These are phyloP conservation scores for Mortierella claussenii DNA, from an alignment of 192 early-diverging fungal genomes.

Conservation along the genomic window DNA sequence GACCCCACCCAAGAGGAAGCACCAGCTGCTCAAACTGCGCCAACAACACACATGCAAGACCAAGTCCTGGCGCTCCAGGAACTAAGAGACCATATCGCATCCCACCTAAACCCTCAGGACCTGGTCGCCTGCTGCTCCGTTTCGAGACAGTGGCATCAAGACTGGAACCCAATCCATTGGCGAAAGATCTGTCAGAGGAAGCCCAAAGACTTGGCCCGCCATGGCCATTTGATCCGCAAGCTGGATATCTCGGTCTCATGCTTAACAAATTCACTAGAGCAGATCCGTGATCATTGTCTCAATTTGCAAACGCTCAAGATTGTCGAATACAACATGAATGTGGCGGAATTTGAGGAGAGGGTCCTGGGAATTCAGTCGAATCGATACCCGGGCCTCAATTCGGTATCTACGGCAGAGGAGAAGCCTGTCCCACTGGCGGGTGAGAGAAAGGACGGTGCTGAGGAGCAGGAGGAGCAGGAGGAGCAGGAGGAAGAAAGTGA, in stretches of 20 bases:
- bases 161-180: conserved; percentile 12
- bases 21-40: neutral
- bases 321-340: neutral
- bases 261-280: neutral
- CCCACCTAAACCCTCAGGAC: neutral
- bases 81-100: neutral
- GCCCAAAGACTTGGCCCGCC: neutral
- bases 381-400: too few relatives aligned
- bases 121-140: neutral
- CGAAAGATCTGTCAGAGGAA: neutral
- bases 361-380: neutral
- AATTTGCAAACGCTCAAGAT: conserved; percentile 1
- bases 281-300: conserved; percentile 10
- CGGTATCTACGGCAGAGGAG: too few relatives aligned
- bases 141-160: conserved; percentile 9
- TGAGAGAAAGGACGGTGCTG: too few relatives aligned
- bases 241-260: neutral
- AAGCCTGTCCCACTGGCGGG: too few relatives aligned
- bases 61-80: conserved; percentile 2
- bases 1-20: too few relatives aligned
- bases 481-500: too few relatives aligned
- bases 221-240: neutral
- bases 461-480: too few relatives aligned
- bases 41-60: neutral
- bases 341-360: neutral